phyloP scores from a whole-genome alignment of 768 basidiomycete genomes.

The Kwoniella heveanensis region DNA sequence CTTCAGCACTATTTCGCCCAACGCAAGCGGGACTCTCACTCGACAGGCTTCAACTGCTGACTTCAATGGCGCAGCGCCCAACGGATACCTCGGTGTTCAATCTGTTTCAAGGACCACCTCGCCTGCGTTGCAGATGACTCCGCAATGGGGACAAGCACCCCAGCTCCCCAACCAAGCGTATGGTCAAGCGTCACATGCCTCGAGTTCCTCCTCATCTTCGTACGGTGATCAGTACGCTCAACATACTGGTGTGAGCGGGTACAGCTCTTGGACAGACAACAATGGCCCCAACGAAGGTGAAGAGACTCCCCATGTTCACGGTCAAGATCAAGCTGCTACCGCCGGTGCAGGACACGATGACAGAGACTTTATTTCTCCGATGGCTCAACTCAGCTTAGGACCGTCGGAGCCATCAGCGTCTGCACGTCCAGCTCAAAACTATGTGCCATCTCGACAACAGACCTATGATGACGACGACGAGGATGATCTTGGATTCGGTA shows the following conservation, averaged over 20 bases:
- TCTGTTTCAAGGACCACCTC: slow-evolving; percentile 44
- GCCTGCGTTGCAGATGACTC: slow-evolving; percentile 54
- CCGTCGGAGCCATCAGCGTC: neutral
- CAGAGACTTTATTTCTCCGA: slow-evolving; percentile 48
- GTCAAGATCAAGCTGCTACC: neutral
- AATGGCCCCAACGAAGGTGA: neutral
- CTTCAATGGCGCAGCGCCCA: slow-evolving; percentile 18
- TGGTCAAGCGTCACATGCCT: slow-evolving; percentile 7
- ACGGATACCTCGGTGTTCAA: slow-evolving; percentile 27
- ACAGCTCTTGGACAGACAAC: slow-evolving; percentile 10
- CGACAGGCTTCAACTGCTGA: slow-evolving; percentile 44
- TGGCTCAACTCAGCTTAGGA: slow-evolving; percentile 41
- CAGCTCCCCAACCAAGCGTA: neutral
- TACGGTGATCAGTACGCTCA: slow-evolving; percentile 24
- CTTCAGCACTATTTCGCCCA: slow-evolving; percentile 86
- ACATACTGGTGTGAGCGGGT: slow-evolving; percentile 6
- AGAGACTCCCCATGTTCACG: slow-evolving; percentile 13
- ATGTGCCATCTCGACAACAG: slow-evolving; percentile 21
- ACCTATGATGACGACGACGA: slow-evolving; percentile 65
- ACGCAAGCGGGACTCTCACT: slow-evolving; percentile 39
- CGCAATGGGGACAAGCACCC: slow-evolving; percentile 65
- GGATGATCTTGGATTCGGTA: slow-evolving; percentile 91
- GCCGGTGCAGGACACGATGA: slow-evolving; percentile 11
- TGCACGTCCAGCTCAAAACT: slow-evolving; percentile 4
- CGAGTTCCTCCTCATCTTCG: slow-evolving; percentile 15